phyloP scores from a whole-genome alignment of 495 filamentous ascomycete genomes.

The Aspergillus saccharolyticus region DNA sequence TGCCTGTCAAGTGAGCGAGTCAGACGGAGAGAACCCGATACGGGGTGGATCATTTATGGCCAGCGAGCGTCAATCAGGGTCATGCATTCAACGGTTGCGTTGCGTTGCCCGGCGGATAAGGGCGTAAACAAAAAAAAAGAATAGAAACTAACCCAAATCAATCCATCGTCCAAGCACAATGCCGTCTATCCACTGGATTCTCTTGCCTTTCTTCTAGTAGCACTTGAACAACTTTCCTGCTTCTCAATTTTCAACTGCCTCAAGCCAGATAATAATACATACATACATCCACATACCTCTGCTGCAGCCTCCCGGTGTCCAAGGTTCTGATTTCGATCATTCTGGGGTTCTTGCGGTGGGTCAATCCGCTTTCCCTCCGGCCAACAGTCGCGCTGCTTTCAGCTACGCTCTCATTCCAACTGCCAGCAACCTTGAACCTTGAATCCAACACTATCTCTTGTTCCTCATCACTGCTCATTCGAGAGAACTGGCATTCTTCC shows the following conservation, averaged over 20 bases:
- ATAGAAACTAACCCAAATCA: background rate
- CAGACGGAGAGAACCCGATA: background rate
- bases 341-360: constrained; percentile 23
- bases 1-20: background rate
- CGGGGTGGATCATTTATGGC: background rate
- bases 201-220: background rate
- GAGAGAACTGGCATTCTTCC: constrained; percentile 17
- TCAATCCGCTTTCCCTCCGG: constrained; percentile 19
- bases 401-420: constrained; percentile 38
- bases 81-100: background rate
- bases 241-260: background rate
- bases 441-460: constrained; percentile 27
- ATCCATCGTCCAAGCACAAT: background rate
- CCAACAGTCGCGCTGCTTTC: constrained; percentile 20
- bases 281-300: background rate
- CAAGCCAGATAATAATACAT: too few relatives aligned
- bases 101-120: constrained; percentile 5
- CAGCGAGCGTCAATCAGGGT: background rate
- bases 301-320: background rate
- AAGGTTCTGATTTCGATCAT: constrained; percentile 9
- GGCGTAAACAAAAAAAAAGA: constrained; percentile 1
- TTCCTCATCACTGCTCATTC: constrained; percentile 26
- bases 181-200: background rate
- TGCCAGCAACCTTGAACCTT: background rate
- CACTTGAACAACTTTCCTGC: background rate